Percentiles rank a stretch among this genome's conserved stretches.
These are phyloP conservation scores for Meyerozyma sp. DNA, from an alignment of 1,139 yeast genomes.

Conservation along the genomic window DNA sequence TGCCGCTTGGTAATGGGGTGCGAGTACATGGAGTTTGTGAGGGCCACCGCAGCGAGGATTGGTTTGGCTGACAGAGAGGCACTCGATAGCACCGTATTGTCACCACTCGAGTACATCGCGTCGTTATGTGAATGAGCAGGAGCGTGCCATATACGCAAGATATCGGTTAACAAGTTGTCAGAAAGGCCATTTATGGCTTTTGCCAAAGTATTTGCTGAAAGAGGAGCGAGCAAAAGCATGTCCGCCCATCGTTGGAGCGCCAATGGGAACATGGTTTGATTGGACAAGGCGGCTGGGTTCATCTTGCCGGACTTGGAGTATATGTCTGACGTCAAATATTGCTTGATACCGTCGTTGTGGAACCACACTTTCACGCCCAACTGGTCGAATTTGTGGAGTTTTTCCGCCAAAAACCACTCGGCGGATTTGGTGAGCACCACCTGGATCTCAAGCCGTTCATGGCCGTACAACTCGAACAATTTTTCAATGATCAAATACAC, in stretches of 20 bases:
- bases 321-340: constrained; percentile 12
- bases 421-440: constrained; percentile 24
- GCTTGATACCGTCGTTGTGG: constrained; percentile 19
- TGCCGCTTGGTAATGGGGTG: constrained; percentile 26
- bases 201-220: constrained; percentile 26
- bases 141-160: constrained; percentile 23
- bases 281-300: constrained; percentile 10
- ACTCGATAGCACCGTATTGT: constrained; percentile 17
- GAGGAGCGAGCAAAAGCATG: constrained; percentile 27
- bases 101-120: constrained; percentile 4
- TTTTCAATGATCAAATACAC: constrained; percentile 22
- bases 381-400: constrained; percentile 18
- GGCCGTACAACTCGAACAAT: constrained; percentile 21
- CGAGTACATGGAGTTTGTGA: constrained; percentile 25
- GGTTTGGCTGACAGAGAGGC: constrained; percentile 18
- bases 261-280: constrained; percentile 9
- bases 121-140: constrained; percentile 6
- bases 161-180: constrained; percentile 22
- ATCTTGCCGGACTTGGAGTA: constrained; percentile 4
- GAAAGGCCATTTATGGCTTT: constrained; percentile 23
- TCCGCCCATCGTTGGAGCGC: constrained; percentile 27
- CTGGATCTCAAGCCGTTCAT: constrained; percentile 20
- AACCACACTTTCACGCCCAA: constrained; percentile 27
- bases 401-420: constrained; percentile 22
- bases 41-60: constrained; percentile 23